These are phyloP conservation scores for Hansenula sp. DNA, from an alignment of 1,139 yeast species.

Conservation along the genomic window DNA sequence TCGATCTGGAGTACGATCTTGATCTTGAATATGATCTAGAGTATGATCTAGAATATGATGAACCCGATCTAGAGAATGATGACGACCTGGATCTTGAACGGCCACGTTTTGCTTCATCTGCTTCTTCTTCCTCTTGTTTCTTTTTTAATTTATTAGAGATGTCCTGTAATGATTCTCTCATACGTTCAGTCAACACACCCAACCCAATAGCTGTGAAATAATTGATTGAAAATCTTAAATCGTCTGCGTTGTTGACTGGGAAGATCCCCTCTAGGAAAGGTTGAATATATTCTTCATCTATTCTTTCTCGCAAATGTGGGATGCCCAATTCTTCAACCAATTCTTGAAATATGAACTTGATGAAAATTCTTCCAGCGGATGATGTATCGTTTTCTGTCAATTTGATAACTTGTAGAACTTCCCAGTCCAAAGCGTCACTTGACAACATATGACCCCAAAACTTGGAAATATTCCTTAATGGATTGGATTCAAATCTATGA, in stretches of 20 bases:
- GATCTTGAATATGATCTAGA: slow-evolving; percentile 18
- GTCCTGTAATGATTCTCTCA: slow-evolving; percentile 49
- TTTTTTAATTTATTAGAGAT: slow-evolving; percentile 7
- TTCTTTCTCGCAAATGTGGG: slow-evolving; percentile 39
- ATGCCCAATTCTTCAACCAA: slow-evolving; percentile 77
- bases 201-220: slow-evolving; percentile 91
- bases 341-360: slow-evolving; percentile 79
- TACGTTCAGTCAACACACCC: slow-evolving; percentile 76
- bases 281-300: slow-evolving; percentile 48
- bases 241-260: slow-evolving; percentile 45
- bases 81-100: slow-evolving; percentile 20
- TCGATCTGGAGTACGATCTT: slow-evolving; percentile 21
- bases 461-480: slow-evolving; percentile 76
- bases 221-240: slow-evolving; percentile 77
- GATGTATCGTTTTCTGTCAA: slow-evolving; percentile 73
- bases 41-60: slow-evolving; percentile 20
- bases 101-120: slow-evolving; percentile 16
- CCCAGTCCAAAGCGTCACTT: slow-evolving; percentile 67
- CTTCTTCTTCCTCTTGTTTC: slow-evolving; percentile 15
- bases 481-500: slow-evolving; percentile 68
- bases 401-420: slow-evolving; percentile 43
- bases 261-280: slow-evolving; percentile 43
- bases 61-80: slow-evolving; percentile 12
- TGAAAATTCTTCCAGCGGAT: slow-evolving; percentile 75
- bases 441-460: slow-evolving; percentile 86